Conservation (phyloP, 179 eudicot genomes). For the Dionaea muscipula region DNA sequence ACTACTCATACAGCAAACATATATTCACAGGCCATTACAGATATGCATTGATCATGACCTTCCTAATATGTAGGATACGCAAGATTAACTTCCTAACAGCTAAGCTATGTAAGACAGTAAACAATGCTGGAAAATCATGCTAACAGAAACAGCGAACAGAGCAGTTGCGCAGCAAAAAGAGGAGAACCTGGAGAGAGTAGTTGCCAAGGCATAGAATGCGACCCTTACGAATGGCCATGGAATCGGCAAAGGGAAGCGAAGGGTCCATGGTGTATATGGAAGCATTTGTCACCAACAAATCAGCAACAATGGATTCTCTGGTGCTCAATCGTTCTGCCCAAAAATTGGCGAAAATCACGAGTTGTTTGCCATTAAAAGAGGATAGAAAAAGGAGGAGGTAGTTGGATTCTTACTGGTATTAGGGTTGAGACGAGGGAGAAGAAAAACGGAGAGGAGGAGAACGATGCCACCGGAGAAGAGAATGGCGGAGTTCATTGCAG, state of each 20-base stretch:
- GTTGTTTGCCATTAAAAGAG: too few species aligned
- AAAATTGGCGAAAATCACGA: not conserved
- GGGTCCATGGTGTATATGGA: conserved; percentile 65
- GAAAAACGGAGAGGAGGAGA: conserved; percentile 16
- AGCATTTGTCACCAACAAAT: conserved; percentile 67
- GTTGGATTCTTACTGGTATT: conserved; percentile 15
- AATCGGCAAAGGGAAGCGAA: conserved; percentile 57
- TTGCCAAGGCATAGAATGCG: conserved; percentile 52
- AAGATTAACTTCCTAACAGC: too few species aligned
- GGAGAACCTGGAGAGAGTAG: too few species aligned
- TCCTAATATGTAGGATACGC: too few species aligned
- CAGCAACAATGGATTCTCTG: conserved; percentile 26
- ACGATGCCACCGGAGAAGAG: conserved; percentile 10
- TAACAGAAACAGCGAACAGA: too few species aligned
- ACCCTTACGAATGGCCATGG: conserved; percentile 56
- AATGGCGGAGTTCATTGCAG: conserved; percentile 10
- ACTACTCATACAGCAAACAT: too few species aligned
- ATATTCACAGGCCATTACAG: too few species aligned
- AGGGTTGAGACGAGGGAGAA: conserved; percentile 18
- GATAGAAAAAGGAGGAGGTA: too few species aligned
- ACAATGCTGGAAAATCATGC: too few species aligned
- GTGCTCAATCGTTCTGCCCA: conserved; percentile 1
- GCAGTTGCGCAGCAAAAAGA: too few species aligned
- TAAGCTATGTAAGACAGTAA: too few species aligned
- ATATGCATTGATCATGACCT: too few species aligned